Base-by-base conservation (phyloP, 371 early-diverging fungal genomes). In the Apophysomyces variabilis region DNA sequence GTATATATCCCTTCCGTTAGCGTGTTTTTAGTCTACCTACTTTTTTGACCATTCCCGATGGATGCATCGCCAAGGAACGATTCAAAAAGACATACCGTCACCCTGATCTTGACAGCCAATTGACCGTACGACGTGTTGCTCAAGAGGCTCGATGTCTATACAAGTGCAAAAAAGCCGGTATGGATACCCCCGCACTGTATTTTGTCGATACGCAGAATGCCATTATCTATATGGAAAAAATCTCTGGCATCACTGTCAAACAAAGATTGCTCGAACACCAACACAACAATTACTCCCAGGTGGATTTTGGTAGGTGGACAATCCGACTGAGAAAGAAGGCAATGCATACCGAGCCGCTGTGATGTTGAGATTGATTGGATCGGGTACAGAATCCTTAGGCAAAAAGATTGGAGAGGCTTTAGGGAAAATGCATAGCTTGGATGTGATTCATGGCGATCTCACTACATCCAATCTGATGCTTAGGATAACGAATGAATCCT, bases 381-480 rank as follows among this genome's bases (percentile, higher is more conserved):
- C 38, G 18, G 7, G 14, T 16, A 37, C 67, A 77, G 77, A 70
- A 11, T 36, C 58, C 8, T 66, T 88, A 21, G 89, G 89, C 57
- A 58, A 74, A 44, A 73, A 70, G 18, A 87, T 95, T 41, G 99
- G 97, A 2, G 62, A 54, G 13, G 80, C 88, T 1, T 66, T 99
- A 37, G 92, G 91, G 6, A 75, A 75, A 66, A 89, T 99, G 87
- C 99, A 99, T 79, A 76, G 74, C 35, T 67, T 85, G 37, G 93
- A 96, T 71, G 85, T 99, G 38, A 83, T 99, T 13, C 99, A 99
- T 72, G 99, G 99, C 3, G 99, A 99, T 74, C 78, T 99, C 73
- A 99, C 99, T 2, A 97, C 99, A 0, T 97, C 98, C 4, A 99
- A 99, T 74, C 80, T 99, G 71, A 86, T 99, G 76, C 44, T 96